Base-by-base conservation (phyloP, 2,329 filamentous ascomycete genomes). In the Talaromyces marneffei region DNA sequence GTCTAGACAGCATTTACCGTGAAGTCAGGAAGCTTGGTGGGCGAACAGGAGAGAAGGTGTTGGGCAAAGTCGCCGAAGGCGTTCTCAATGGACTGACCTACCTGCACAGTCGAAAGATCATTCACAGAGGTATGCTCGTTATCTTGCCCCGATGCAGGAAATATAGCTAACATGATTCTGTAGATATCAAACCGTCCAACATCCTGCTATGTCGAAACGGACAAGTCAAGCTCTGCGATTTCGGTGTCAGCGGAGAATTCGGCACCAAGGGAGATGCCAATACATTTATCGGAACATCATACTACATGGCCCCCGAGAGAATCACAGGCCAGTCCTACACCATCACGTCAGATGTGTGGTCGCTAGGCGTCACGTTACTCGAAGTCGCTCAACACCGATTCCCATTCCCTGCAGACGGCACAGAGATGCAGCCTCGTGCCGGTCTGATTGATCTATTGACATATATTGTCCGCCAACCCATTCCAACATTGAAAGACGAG, bases 321-420 rank as follows among this genome's bases (percentile, higher is more conserved):
- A 99, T 99, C 74, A 97, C 94, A 1, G 94, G 94, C 62, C 91
- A 97, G 79, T 93, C 89, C 55, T 99, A 99, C 77, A 99, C 93
- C 64, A 99, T 99, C 75, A 99, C 93, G 2, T 96, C 92, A 7
- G 94, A 99, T 69, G 94, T 99, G 61, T 99, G 94, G 94, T 97
- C 92, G 44, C 87, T 96, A 7, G 94, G 94, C 65, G 94, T 99
- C 59, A 97, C 94, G 1, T 79, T 99, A 55, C 86, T 99, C n/a
- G 94, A 99, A 79, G 94, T 99, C n/a, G 94, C 94, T 40, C 94
- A 99, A 74, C 92, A 99, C 76, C 88, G 94, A 59, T 99, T 99
- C 80, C 94, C 94, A 1, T 99, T 99, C 84, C 93, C 93, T 2
- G 93, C 93, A 7, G 94, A 97, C 71, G 93, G 93, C 58, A 95